phyloP scores from a whole-genome alignment of 345 rosid genomes.

The Lumnitzera racemosa region DNA sequence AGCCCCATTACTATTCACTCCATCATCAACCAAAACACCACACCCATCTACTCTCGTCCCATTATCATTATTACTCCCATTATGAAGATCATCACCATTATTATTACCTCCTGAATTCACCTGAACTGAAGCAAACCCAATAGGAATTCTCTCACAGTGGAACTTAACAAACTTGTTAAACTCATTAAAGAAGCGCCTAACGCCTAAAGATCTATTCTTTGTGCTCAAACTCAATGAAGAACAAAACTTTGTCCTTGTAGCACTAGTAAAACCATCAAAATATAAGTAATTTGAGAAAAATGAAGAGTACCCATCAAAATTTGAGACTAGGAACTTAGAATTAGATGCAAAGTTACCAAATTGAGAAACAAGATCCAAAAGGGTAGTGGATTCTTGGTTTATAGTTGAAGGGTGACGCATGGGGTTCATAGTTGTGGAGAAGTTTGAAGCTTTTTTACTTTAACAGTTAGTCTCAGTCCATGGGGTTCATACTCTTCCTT shows the following conservation, averaged over 20 bases:
- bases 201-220: conserved; percentile 30
- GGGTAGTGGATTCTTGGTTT: conserved; percentile 47
- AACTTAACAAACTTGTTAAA: conserved; percentile 57
- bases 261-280: conserved; percentile 29
- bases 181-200: conserved; percentile 41
- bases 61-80: conserved; percentile 7
- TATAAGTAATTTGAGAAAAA: conserved; percentile 43
- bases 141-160: conserved; percentile 73
- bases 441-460: background rate
- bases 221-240: conserved; percentile 40
- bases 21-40: conserved; percentile 51
- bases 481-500: conserved; percentile 9
- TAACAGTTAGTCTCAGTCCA: conserved; percentile 16
- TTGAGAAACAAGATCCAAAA: conserved; percentile 42
- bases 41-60: conserved; percentile 44
- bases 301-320: conserved; percentile 40
- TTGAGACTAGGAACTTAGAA: conserved; percentile 23
- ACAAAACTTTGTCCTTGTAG: conserved; percentile 23
- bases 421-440: background rate
- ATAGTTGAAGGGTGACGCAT: conserved; percentile 68
- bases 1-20: conserved; percentile 37
- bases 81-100: background rate
- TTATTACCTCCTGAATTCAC: conserved; percentile 36
- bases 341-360: conserved; percentile 39
- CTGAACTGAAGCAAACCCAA: conserved; percentile 67